phyloP scores from a whole-genome alignment of 257 asterid species.

The Vinca minor region DNA sequence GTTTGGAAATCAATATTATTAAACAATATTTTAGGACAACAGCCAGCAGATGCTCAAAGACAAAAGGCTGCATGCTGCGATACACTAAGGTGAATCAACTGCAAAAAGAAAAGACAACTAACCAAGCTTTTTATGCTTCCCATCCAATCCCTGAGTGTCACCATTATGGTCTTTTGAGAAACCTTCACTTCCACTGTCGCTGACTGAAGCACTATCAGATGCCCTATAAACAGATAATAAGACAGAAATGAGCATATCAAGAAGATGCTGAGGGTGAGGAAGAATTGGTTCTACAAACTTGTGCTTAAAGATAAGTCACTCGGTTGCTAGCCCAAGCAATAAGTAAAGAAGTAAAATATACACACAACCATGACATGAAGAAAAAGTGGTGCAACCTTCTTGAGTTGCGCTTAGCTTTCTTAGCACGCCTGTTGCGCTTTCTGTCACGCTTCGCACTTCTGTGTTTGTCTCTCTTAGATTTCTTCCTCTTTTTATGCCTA shows the following conservation, averaged over 20 bases:
- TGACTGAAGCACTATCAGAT: slow-evolving; percentile 40
- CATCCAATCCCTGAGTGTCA: slow-evolving; percentile 28
- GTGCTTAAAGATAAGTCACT: background rate
- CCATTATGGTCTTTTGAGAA: slow-evolving; percentile 43
- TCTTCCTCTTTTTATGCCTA: slow-evolving; percentile 73
- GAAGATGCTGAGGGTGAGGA: background rate
- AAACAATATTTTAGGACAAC: background rate
- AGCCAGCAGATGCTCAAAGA: background rate
- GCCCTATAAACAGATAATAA: slow-evolving; percentile 35
- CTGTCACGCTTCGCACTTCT: slow-evolving; percentile 66
- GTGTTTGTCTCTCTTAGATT: slow-evolving; percentile 67
- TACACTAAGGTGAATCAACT: background rate
- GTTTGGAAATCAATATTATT: background rate
- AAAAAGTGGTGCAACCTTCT: slow-evolving; percentile 43
- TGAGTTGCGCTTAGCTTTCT: slow-evolving; percentile 61
- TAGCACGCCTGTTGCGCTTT: slow-evolving; percentile 75
- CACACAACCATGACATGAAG: background rate
- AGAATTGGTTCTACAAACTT: background rate
- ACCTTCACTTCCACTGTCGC: slow-evolving; percentile 44
- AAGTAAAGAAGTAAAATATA: background rate
- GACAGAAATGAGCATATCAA: background rate
- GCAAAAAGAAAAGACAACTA: background rate
- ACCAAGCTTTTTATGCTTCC: slow-evolving; percentile 40
- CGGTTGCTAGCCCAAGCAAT: no score
- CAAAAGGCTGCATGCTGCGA: background rate